Conservation (phyloP, 2,329 filamentous ascomycete genomes). For the Tolypocladium pustulatum region DNA sequence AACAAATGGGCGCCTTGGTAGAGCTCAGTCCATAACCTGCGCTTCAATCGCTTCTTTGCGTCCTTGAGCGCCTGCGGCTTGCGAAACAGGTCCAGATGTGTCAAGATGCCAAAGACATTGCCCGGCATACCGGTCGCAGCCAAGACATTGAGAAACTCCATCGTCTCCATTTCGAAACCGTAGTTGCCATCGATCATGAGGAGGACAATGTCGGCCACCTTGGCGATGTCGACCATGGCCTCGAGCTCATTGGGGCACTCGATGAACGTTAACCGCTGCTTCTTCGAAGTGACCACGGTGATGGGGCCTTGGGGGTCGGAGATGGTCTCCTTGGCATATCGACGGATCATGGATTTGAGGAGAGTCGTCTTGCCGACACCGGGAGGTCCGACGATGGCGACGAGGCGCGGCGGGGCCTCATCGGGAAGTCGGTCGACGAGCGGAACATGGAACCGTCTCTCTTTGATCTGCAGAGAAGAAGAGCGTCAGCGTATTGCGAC, state of each 20-base stretch:
- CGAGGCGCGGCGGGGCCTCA: slow-evolving; percentile 86
- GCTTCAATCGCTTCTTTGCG: slow-evolving; percentile 93
- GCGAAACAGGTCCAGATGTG: slow-evolving; percentile 88
- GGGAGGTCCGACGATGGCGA: slow-evolving; percentile 88
- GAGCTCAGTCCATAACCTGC: slow-evolving; percentile 90
- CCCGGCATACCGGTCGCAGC: slow-evolving; percentile 96
- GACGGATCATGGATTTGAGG: slow-evolving; percentile 83
- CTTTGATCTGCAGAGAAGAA: slow-evolving; percentile 58
- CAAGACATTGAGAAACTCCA: slow-evolving; percentile 95
- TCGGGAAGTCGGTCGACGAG: slow-evolving; percentile 92
- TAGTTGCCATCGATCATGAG: slow-evolving; percentile 99
- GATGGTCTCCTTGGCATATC: slow-evolving; percentile 93
- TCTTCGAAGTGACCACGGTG: slow-evolving; percentile 93
- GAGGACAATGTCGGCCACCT: slow-evolving; percentile 93
- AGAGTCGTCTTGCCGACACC: slow-evolving; percentile 94
- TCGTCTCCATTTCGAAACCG: slow-evolving; percentile 99
- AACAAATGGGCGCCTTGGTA: slow-evolving; percentile 97
- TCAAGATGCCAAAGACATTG: slow-evolving; percentile 95
- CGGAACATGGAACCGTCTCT: slow-evolving; percentile 92
- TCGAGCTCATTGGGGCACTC: slow-evolving; percentile 97
- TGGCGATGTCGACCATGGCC: slow-evolving; percentile 93
- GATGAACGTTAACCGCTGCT: slow-evolving; percentile 85
- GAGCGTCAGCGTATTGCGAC: neutral
- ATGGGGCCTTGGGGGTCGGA: slow-evolving; percentile 84
- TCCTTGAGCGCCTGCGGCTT: slow-evolving; percentile 87